Evolutionary conservation across 805 yeast species (phyloP).

Genomic region (Monosporozyma aerobia): DNA sequence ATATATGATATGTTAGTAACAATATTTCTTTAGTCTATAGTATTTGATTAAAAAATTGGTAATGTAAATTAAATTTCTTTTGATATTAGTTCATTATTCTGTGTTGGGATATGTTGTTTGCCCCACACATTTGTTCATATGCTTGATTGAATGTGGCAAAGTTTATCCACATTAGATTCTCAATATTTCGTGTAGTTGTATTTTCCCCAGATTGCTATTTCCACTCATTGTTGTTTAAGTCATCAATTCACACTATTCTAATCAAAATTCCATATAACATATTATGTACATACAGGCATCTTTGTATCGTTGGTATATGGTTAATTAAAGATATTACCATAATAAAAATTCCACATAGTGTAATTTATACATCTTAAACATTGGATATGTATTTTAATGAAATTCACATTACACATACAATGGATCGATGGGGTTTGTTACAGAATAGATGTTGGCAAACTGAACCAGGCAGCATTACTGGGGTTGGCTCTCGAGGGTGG

Average conservation of each 20-base stretch:
- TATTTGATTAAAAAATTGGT: background rate
- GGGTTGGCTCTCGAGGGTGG: too few species aligned
- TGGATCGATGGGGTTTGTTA: background rate
- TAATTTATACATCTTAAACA: background rate
- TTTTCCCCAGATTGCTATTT: background rate
- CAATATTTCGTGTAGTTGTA: background rate
- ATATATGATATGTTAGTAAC: background rate
- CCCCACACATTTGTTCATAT: too few species aligned
- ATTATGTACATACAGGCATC: conserved; percentile 2
- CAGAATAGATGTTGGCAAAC: too few species aligned
- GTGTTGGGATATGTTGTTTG: too few species aligned
- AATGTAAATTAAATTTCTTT: background rate
- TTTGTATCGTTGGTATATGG: conserved; percentile 1
- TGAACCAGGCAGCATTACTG: background rate
- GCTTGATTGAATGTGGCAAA: too few species aligned
- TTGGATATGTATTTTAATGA: background rate
- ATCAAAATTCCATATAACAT: background rate
- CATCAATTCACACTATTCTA: background rate
- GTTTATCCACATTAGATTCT: too few species aligned
- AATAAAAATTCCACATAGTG: background rate
- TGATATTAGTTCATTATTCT: too few species aligned
- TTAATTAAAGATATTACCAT: background rate
- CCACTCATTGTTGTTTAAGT: background rate
- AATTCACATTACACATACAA: background rate
- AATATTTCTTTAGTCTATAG: background rate